Conservation (phyloP, 1,284 basidiomycete genomes). For the Cystobasidium pallidum region DNA sequence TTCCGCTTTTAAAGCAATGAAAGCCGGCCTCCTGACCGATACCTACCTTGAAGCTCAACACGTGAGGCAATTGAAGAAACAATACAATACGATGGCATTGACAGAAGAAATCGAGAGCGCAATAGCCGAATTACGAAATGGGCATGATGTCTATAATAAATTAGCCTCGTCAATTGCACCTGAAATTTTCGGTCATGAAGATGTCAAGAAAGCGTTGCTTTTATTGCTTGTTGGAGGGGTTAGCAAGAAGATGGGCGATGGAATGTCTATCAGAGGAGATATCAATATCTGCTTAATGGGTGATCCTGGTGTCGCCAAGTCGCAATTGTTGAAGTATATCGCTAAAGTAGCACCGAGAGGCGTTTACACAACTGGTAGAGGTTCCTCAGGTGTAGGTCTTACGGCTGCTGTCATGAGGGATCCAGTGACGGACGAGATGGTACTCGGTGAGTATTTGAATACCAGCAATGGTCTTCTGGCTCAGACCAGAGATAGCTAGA, state of each 20-base stretch:
- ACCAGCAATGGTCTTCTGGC: neutral
- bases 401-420: slow-evolving; percentile 99
- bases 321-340: slow-evolving; percentile 96
- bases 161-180: slow-evolving; percentile 83
- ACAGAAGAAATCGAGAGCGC: slow-evolving; percentile 79
- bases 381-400: slow-evolving; percentile 95
- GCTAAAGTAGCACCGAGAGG: slow-evolving; percentile 97
- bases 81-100: slow-evolving; percentile 90
- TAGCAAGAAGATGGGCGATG: slow-evolving; percentile 90
- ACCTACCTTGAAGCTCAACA: slow-evolving; percentile 93
- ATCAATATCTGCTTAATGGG: slow-evolving; percentile 99
- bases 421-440: slow-evolving; percentile 99
- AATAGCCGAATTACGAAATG: slow-evolving; percentile 72
- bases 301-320: slow-evolving; percentile 99
- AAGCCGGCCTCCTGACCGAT: slow-evolving; percentile 93
- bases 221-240: slow-evolving; percentile 93
- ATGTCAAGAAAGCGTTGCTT: slow-evolving; percentile 97
- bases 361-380: slow-evolving; percentile 97
- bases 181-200: slow-evolving; percentile 97
- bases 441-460: slow-evolving; percentile 69
- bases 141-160: slow-evolving; percentile 80
- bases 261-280: slow-evolving; percentile 98
- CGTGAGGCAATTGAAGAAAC: slow-evolving; percentile 94
- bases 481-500: too few relatives aligned
- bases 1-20: slow-evolving; percentile 82